phyloP scores from a whole-genome alignment of 495 filamentous ascomycete genomes.

The Jackrogersella minutella region DNA sequence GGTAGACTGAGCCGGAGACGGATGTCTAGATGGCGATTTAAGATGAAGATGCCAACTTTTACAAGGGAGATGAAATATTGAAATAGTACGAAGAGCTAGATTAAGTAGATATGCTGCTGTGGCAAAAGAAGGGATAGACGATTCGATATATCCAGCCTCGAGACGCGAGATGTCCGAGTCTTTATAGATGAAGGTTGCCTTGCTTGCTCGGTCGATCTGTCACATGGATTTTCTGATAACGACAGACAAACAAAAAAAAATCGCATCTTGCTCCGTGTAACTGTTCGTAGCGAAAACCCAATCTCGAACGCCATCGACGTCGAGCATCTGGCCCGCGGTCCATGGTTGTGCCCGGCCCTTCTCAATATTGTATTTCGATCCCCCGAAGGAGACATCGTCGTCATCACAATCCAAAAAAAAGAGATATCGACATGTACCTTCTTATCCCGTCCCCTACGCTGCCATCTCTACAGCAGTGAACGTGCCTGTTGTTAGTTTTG shows the following conservation, averaged over 20 bases:
- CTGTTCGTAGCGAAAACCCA: conserved; percentile 1
- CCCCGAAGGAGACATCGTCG: conserved; percentile 8
- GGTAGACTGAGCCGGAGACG: neutral
- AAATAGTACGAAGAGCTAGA: conserved; percentile 4
- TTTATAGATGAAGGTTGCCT: conserved; percentile 29
- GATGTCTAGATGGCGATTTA: neutral
- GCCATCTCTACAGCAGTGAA: conserved; percentile 6
- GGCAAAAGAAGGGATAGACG: neutral
- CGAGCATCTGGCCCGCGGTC: conserved; percentile 24
- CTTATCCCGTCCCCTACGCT: neutral
- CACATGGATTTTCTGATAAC: conserved; percentile 13
- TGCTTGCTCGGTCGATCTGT: conserved; percentile 19
- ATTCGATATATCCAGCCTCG: conserved; percentile 3
- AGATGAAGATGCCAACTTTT: neutral
- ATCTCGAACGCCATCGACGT: conserved; percentile 28
- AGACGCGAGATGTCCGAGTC: conserved; percentile 16
- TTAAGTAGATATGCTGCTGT: conserved; percentile 13
- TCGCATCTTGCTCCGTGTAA: neutral
- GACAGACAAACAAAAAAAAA: neutral
- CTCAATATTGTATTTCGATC: conserved; percentile 19
- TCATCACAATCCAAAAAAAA: conserved; percentile 10
- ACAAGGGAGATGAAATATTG: neutral
- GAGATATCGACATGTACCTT: neutral
- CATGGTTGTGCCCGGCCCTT: conserved; percentile 15
- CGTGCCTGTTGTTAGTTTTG: neutral